Percentiles rank a stretch among this genome's conserved stretches.
Evolutionary conservation across 1,284 basidiomycete species (phyloP).

Genomic region (Fomitopsis betulina): DNA sequence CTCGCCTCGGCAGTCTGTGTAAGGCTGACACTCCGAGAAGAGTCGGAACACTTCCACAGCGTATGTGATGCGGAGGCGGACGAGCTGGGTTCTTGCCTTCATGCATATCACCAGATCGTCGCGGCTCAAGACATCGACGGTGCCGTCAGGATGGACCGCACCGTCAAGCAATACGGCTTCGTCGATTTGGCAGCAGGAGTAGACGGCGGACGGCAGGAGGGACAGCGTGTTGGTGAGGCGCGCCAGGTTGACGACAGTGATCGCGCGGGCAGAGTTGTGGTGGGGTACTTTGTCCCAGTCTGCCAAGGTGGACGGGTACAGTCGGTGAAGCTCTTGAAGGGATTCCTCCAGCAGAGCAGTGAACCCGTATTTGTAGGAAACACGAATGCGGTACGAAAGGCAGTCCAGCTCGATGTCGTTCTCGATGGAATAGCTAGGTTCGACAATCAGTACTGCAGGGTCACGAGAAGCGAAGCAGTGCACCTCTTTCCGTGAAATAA

Average conservation of each 20-base stretch:
- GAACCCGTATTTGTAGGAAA: slow-evolving; percentile 4
- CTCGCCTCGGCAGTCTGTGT: neutral
- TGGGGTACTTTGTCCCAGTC: neutral
- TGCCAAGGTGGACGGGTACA: neutral
- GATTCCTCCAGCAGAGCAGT: neutral
- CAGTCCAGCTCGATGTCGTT: neutral
- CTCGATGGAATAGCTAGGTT: neutral
- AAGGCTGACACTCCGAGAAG: neutral
- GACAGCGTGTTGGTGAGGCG: slow-evolving; percentile 2
- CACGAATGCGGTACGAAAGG: neutral
- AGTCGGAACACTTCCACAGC: neutral
- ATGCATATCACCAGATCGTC: neutral
- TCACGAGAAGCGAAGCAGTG: too few relatives aligned
- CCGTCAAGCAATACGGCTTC: neutral
- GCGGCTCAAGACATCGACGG: neutral
- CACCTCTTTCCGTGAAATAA: too few relatives aligned
- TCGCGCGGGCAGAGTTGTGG: neutral
- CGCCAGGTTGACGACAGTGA: slow-evolving; percentile 1
- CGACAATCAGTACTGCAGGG: too few relatives aligned
- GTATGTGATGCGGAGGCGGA: neutral
- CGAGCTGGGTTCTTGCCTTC: neutral
- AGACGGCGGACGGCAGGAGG: slow-evolving; percentile 1
- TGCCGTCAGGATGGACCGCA: neutral
- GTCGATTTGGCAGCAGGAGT: neutral
- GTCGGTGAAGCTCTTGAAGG: neutral